Conservation (phyloP, 2,329 filamentous ascomycete species). For the Microdochium bolleyi region DNA sequence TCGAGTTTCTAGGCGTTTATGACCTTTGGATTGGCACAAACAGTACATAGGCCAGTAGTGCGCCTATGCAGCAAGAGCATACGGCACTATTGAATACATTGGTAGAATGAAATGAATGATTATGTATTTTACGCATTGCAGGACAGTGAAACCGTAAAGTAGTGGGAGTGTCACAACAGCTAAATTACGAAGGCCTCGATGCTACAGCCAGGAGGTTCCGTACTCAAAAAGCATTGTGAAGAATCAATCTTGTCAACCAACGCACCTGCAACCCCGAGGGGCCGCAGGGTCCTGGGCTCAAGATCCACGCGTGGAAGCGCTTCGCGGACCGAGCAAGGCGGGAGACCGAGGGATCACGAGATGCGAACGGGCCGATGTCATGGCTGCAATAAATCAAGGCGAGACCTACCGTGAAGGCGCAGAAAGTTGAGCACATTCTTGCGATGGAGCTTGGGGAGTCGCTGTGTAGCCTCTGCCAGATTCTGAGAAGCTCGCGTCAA, state of each 20-base stretch:
- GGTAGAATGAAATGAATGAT: background rate
- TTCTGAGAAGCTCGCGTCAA: too few species aligned
- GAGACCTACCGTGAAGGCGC: too few species aligned
- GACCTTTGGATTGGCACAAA: background rate
- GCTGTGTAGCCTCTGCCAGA: too few species aligned
- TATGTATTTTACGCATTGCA: background rate
- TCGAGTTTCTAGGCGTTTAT: background rate
- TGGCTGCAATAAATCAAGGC: background rate
- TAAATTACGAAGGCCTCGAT: slow-evolving; percentile 30
- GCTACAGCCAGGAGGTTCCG: slow-evolving; percentile 22
- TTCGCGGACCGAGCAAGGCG: slow-evolving; percentile 27
- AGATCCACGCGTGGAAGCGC: slow-evolving; percentile 23
- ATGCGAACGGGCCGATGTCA: background rate
- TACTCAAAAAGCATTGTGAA: slow-evolving; percentile 31
- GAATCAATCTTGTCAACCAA: slow-evolving; percentile 27
- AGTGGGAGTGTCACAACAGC: slow-evolving; percentile 24
- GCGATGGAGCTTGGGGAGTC: too few species aligned
- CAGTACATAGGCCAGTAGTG: background rate
- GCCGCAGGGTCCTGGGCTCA: slow-evolving; percentile 20
- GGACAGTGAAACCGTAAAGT: background rate
- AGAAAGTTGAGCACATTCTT: too few species aligned
- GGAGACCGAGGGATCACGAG: slow-evolving; percentile 16
- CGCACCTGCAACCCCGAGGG: slow-evolving; percentile 9
- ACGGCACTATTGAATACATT: background rate
- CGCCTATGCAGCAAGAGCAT: background rate